A percentile compares a stretch with the other conserved stretches of the same genome.
These are phyloP conservation scores for Candida peoriensis DNA, from an alignment of 805 yeast species.

Conservation along the genomic window DNA sequence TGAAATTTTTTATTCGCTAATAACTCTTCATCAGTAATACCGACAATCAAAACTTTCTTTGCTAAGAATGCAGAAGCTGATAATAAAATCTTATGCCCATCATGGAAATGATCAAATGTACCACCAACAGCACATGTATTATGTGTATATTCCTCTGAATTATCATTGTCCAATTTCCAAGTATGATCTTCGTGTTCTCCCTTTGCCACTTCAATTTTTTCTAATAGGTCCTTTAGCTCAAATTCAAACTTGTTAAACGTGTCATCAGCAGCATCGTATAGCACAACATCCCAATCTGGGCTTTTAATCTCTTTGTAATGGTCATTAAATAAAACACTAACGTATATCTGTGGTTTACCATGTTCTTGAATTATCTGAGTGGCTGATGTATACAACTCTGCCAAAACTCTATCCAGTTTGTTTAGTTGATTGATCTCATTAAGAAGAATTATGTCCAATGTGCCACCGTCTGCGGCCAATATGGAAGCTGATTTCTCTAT, in stretches of 20 bases:
- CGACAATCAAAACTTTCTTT: slow-evolving; percentile 55
- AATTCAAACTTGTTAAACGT: slow-evolving; percentile 7
- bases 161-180: slow-evolving; percentile 12
- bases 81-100: slow-evolving; percentile 85
- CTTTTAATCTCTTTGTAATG: slow-evolving; percentile 16
- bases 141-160: slow-evolving; percentile 23
- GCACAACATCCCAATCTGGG: slow-evolving; percentile 17
- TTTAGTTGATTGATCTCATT: slow-evolving; percentile 15
- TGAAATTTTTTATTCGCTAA: slow-evolving; percentile 70
- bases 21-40: slow-evolving; percentile 74
- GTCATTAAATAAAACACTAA: slow-evolving; percentile 20
- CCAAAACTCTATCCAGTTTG: slow-evolving; percentile 17
- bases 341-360: slow-evolving; percentile 10
- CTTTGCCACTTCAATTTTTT: slow-evolving; percentile 8
- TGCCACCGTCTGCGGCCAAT: slow-evolving; percentile 11
- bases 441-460: slow-evolving; percentile 18
- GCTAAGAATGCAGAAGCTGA: slow-evolving; percentile 68
- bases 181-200: background rate
- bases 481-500: slow-evolving; percentile 13
- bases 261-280: slow-evolving; percentile 15
- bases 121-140: slow-evolving; percentile 76
- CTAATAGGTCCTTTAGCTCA: slow-evolving; percentile 7
- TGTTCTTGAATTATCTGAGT: slow-evolving; percentile 10
- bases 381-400: slow-evolving; percentile 17
- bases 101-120: slow-evolving; percentile 94